Evolutionary conservation across 2,329 filamentous ascomycete genomes (phyloP), one percentile per base, ranked within the genome.

Genomic region (Leptodontidium sp.): DNA sequence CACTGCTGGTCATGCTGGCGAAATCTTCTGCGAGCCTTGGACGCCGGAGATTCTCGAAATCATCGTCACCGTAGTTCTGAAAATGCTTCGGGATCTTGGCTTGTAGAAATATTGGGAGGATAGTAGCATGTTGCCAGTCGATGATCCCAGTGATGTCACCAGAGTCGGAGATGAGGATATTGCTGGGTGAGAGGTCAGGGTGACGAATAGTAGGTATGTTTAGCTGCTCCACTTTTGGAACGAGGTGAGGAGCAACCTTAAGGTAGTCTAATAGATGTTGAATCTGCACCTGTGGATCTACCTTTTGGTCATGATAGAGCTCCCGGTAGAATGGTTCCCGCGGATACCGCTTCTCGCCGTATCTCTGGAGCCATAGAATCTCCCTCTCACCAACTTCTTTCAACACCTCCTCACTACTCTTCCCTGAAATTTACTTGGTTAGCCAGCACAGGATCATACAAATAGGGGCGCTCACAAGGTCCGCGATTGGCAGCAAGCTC

Each of bases 1-100:
- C 71, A 53, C 65, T 65, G 55, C 64, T 62, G 11, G 65, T 68
- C 67, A 74, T 68, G 32, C 17, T 58, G 47, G 55, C 66, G 57
- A 74, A 70, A 68, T 70, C 62, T 38, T 69, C 43, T 21, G 67
- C 50, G 49, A 73, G 63, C 29, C 68, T 62, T 63, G 71, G 71
- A 59, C 57, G 67, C 29, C 64, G 61, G 57, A 74, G 70, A 40
- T 72, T 69, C 61, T 71, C 70, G 4, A 68, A 73, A 43, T 71
- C 70, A 61, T 73, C 66, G 64, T 80, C 77, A 14, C 77, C 78
- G 72, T 75, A 79, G 50, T 80, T 80, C 69, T 79, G 77, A 67
- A 79, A 79, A 70, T 78, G 71, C 35, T 77, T 70, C 2, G 77
- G 77, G 12, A 79, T 78, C 45, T 77, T 76, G 53, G 74, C 73